phyloP scores from a whole-genome alignment of 257 asterid species.

The Paraleonurus japonicus region DNA sequence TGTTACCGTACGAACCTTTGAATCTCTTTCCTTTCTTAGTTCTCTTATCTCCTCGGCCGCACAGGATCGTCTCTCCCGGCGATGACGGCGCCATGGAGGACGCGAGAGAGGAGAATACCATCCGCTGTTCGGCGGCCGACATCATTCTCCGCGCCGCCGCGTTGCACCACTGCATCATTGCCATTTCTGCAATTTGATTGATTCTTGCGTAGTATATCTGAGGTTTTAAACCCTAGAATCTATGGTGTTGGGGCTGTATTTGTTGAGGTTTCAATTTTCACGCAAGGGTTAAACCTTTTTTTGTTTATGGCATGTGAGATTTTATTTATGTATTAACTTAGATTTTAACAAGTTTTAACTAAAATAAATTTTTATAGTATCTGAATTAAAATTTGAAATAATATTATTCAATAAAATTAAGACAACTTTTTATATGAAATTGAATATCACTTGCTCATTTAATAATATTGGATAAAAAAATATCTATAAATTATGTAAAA shows the following conservation, averaged over 20 bases:
- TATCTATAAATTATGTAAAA: too few relatives aligned
- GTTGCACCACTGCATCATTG: constrained; percentile 49
- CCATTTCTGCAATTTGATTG: constrained; percentile 40
- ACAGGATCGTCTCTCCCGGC: constrained; percentile 46
- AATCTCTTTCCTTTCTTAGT: constrained; percentile 82
- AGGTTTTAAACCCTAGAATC: constrained; percentile 47
- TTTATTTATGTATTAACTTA: too few relatives aligned
- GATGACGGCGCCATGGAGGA: constrained; percentile 32
- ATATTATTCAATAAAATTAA: too few relatives aligned
- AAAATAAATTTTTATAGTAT: too few relatives aligned
- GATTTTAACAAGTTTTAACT: too few relatives aligned
- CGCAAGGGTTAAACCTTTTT: neutral
- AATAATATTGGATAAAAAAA: too few relatives aligned
- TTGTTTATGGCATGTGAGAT: neutral
- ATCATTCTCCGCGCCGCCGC: constrained; percentile 43
- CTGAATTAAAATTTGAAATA: too few relatives aligned
- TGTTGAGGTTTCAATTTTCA: too few relatives aligned
- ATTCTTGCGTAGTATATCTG: neutral
- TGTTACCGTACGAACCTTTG: constrained; percentile 76
- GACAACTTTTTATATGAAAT: too few relatives aligned
- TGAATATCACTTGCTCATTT: too few relatives aligned
- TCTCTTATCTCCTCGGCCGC: constrained; percentile 86
- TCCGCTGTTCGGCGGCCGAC: constrained; percentile 36
- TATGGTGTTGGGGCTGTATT: neutral
- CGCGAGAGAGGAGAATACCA: constrained; percentile 38